Evolutionary conservation across 1,139 yeast genomes (phyloP), one percentile per base, ranked within the genome.

Genomic region (Yamadazyma atmosphaerica): DNA sequence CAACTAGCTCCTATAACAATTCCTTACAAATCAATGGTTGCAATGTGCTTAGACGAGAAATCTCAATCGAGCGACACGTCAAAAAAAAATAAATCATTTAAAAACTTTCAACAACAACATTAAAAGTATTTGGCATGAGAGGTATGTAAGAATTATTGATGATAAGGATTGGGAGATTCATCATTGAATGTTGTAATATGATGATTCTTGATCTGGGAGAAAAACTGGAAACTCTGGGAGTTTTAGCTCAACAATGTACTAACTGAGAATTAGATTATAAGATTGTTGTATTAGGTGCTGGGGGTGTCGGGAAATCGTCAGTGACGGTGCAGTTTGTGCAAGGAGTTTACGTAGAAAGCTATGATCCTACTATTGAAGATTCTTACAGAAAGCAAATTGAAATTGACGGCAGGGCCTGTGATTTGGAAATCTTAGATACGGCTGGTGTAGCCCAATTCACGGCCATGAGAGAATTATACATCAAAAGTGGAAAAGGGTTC

Each of bases 361-460:
- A 72, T 49, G 78, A 72, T 47, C 74, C 74, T 33, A 72, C 77
- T 30, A 72, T 72, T 44, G 77, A 72, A 52, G 77, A 92, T 60
- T 87, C 96, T 1, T 92, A 92, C 63, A 74, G 97, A 43, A 92
- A 90, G 54, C 95, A 88, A 51, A 83, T 90, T 43, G 92, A 87
- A 56, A 84, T 92, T 36, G 97, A 92, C 63, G 95, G 94, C 34
- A 81, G 95, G 54, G 86, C 92, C 4, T 87, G 96, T 54, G 90
- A 88, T 51, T 73, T 92, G 48, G 98, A 72, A 52, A 72, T 72
- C 40, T 65, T 72, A 49, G 78, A 72, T 50, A 72, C 78, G 2
- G 78, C 78, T 1, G 78, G 78, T 28, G 76, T 72, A 27, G 78
- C 78, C 25, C 78, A 72, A 52, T 72, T 72, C 55, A 72, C 77